Evolutionary conservation across 306 rosid genomes (phyloP), one percentile per base, ranked within the genome.

Genomic region (Parietaria judaica): DNA sequence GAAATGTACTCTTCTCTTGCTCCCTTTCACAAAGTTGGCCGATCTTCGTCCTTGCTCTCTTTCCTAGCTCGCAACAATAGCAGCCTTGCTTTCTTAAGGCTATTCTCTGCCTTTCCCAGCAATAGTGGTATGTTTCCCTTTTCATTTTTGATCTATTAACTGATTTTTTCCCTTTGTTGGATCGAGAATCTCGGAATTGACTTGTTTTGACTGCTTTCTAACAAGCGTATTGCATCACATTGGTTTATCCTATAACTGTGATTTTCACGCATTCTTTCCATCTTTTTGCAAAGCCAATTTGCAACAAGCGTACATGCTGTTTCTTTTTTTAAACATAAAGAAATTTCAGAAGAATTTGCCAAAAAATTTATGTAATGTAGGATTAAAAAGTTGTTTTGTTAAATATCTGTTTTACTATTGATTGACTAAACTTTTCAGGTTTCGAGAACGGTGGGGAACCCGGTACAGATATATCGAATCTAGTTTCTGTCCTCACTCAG

Each of bases 401-500:
- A 3, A 8, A 41, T 41, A 41, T 41, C 9, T 41, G 9, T 41
- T 41, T 41, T 41, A 41, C 7, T 41, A 1, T 1, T 41, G 1
- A 41, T 41, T 41, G 45, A 41, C 45, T 41, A 41, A 41, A 8
- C 3, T 8, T 41, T 41, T 1, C 45, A 41, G 45, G 45, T 41
- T 41, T 3, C 0, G 45, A 41, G 6, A 8, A 41, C 2, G 3
- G 7, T 41, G 45, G 3, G 6, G 45, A 8, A 44, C 38, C 74
- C 36, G 31, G 53, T 31, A 51, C 64, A 0, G 8, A 64, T 51
- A 66, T 79, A 64, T 65, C 78, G 3, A 46, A 68, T 50, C 83
- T 68, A 4, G 83, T 79, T 52, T 74, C 88, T 10, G 78, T 76
- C 75, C 90, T 90, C 43, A 74, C 77, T 74, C 76, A 83, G 39